Evolutionary conservation across 2,329 filamentous ascomycete genomes (phyloP), one percentile per base, ranked within the genome.

Genomic region (Colletotrichum sidae): DNA sequence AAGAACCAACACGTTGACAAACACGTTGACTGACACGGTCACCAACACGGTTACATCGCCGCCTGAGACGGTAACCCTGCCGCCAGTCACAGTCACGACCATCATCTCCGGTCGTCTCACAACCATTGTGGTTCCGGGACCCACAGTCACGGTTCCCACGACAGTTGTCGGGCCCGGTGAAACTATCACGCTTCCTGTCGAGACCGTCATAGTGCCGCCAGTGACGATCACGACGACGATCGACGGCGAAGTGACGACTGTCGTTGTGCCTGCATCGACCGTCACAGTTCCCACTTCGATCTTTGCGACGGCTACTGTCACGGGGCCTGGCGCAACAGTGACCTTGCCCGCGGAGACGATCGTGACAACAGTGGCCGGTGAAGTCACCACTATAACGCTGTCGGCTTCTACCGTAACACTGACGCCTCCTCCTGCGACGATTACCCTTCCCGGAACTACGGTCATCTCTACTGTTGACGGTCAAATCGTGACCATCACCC

Each of bases 321-420:
- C 77, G 10, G 72, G 75, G 2, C 74, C 76, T 0, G 76, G 76
- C 2, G 67, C 77, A 17, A 76, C 77, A 2, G 67, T 71, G 11
- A 69, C 69, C 1, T 64, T 71, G 6, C 71, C 73, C 3, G 70
- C 12, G 76, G 71, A 15, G 8, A 75, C 75, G 1, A 68, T 75
- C 34, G 72, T 75, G 15, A 72, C 73, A 6, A 56, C 60, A 3
- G n/a, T n/a, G 69, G 72, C 5, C 59, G 73, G 49, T 68, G 73
- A 17, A 70, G 73, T 57, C 2, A 65, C 58, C 10, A 59, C 58
- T 11, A 45, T 63, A 7, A 69, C 64, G 5, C 6, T 54, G 51
- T 59, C 11, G 68, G 69, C 38, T 42, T 65, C 33, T 8, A 54
- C 51, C 8, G 51, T 12, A 12, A 57, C 42, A 8, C n/a, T 58